phyloP scores from a whole-genome alignment of 2,329 filamentous ascomycete species.

The Didymella sp. region DNA sequence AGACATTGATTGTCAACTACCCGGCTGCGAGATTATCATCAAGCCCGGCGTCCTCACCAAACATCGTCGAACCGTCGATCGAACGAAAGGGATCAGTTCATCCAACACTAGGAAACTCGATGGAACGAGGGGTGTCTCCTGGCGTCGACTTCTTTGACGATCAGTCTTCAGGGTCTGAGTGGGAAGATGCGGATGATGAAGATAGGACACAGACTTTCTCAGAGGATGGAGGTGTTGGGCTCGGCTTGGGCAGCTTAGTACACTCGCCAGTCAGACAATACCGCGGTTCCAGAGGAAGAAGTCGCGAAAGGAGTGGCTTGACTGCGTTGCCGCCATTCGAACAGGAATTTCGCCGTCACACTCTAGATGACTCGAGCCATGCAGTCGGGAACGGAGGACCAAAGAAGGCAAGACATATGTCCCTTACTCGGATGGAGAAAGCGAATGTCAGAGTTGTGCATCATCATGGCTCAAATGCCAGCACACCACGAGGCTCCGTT shows the following conservation, averaged over 20 bases:
- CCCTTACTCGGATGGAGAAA: slow-evolving; percentile 32
- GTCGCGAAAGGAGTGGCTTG: slow-evolving; percentile 21
- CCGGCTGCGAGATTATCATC: slow-evolving; percentile 39
- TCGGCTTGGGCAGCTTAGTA: slow-evolving; percentile 14
- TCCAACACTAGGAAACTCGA: slow-evolving; percentile 34
- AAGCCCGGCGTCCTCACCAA: slow-evolving; percentile 40
- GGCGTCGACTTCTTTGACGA: slow-evolving; percentile 43
- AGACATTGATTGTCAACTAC: slow-evolving; percentile 34
- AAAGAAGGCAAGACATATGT: slow-evolving; percentile 34
- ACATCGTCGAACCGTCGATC: slow-evolving; percentile 32
- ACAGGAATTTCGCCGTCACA: slow-evolving; percentile 10
- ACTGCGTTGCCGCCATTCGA: slow-evolving; percentile 27
- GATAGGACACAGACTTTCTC: slow-evolving; percentile 25
- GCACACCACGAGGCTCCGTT: slow-evolving; percentile 29
- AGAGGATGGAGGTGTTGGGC: slow-evolving; percentile 1
- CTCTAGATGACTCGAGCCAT: background rate
- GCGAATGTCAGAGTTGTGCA: slow-evolving; percentile 34
- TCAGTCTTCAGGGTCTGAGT: slow-evolving; percentile 32
- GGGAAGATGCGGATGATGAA: slow-evolving; percentile 33
- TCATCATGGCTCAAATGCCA: slow-evolving; percentile 25
- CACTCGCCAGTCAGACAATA: slow-evolving; percentile 2
- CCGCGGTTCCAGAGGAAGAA: slow-evolving; percentile 17
- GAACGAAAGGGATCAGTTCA: slow-evolving; percentile 31
- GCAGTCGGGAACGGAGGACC: slow-evolving; percentile 8
- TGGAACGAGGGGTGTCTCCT: slow-evolving; percentile 28